These are phyloP conservation scores for Corylus heterophylla DNA, from an alignment of 306 rosid species.

Conservation along the genomic window DNA sequence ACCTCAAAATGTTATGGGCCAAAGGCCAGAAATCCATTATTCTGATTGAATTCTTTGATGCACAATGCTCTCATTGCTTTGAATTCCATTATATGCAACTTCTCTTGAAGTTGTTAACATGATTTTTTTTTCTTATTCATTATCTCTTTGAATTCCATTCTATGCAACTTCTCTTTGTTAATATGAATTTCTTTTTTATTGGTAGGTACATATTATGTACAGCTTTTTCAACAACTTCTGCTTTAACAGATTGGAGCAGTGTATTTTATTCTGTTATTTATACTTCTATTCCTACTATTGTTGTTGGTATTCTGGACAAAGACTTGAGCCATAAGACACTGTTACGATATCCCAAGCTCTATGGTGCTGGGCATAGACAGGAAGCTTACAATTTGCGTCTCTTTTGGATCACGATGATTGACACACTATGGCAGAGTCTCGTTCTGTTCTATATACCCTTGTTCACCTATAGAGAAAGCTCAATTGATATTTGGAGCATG, in stretches of 20 bases:
- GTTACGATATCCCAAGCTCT: conserved; percentile 71
- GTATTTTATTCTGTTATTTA: conserved; percentile 91
- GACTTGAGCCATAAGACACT: conserved; percentile 79
- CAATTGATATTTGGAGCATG: conserved; percentile 93
- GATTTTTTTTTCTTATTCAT: neutral
- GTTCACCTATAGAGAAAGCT: conserved; percentile 75
- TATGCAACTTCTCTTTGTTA: conserved; percentile 7
- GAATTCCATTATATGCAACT: neutral
- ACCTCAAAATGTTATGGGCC: too few relatives aligned
- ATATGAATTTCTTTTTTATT: conserved; percentile 20
- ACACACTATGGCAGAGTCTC: conserved; percentile 99
- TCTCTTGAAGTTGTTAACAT: neutral
- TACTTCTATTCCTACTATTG: conserved; percentile 90
- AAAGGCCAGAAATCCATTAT: neutral
- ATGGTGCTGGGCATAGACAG: conserved; percentile 83
- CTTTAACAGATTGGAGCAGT: conserved; percentile 98
- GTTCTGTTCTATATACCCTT: conserved; percentile 79
- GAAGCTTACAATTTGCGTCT: conserved; percentile 85
- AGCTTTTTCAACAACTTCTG: conserved; percentile 89
- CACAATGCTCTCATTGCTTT: neutral
- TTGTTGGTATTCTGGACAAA: conserved; percentile 94
- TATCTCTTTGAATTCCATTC: neutral
- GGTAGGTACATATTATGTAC: conserved; percentile 87
- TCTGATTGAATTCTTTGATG: neutral
- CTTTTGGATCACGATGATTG: conserved; percentile 92